Percentiles rank a stretch among this genome's conserved stretches.
Evolutionary conservation across 768 basidiomycete genomes (phyloP).

Genomic region (Phlegmacium glaucopus): DNA sequence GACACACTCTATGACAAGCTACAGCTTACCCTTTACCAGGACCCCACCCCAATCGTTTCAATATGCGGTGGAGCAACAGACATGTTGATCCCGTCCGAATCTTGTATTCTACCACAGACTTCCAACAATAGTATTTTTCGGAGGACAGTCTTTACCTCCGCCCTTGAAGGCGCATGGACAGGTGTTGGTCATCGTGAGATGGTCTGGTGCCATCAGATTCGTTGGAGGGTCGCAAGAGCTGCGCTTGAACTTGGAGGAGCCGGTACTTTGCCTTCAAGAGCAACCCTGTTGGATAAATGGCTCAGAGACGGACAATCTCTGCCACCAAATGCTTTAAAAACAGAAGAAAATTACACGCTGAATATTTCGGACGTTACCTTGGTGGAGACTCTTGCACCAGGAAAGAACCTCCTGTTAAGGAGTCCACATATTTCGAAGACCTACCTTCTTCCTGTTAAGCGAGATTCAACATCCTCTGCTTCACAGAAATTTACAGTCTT

Average conservation of each 20-base stretch:
- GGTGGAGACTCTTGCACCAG: conserved; percentile 35
- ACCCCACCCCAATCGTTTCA: conserved; percentile 70
- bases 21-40: conserved; percentile 32
- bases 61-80: conserved; percentile 93
- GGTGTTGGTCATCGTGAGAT: conserved; percentile 95
- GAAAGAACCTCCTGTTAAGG: conserved; percentile 37
- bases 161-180: conserved; percentile 89
- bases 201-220: conserved; percentile 98
- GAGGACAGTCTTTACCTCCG: conserved; percentile 78
- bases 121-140: conserved; percentile 36
- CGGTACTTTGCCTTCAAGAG: conserved; percentile 23
- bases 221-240: conserved; percentile 81
- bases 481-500: conserved; percentile 46
- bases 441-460: conserved; percentile 50
- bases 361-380: conserved; percentile 19
- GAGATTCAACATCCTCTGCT: conserved; percentile 3
- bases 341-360: conserved; percentile 11
- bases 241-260: conserved; percentile 63
- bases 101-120: conserved; percentile 58
- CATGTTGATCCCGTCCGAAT: conserved; percentile 88
- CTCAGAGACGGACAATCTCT: conserved; percentile 56
- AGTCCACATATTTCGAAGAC: conserved; percentile 40
- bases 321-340: conserved; percentile 24
- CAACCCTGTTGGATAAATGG: conserved; percentile 57
- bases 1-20: conserved; percentile 66